Evolutionary conservation across 2,329 filamentous ascomycete genomes (phyloP).

Genomic region (Xylaria sp.): DNA sequence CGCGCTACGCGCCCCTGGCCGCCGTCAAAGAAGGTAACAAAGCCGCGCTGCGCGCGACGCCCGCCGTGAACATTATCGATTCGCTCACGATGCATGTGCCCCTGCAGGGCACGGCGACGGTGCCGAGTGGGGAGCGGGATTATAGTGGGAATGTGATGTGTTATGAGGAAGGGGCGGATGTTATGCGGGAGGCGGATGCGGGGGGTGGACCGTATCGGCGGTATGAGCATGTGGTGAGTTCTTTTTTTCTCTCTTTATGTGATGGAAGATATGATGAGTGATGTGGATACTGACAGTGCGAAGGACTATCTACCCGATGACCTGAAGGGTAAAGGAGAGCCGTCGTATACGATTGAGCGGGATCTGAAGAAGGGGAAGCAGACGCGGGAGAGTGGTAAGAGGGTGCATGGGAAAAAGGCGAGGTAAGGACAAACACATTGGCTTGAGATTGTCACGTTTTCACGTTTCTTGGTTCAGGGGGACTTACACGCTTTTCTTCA

Average conservation of each 20-base stretch:
- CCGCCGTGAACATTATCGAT: conserved; percentile 69
- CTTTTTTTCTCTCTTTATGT: neutral
- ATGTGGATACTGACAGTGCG: neutral
- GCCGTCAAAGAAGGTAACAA: conserved; percentile 68
- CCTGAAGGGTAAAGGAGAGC: conserved; percentile 77
- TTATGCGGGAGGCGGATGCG: conserved; percentile 69
- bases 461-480: conserved; percentile 4
- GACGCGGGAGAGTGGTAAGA: neutral
- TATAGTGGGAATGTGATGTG: conserved; percentile 63
- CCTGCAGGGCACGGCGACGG: conserved; percentile 69
- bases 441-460: neutral
- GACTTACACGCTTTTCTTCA: neutral
- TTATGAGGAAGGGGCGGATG: conserved; percentile 80
- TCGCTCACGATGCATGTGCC: conserved; percentile 68
- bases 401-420: neutral
- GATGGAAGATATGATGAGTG: too few relatives aligned
- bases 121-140: conserved; percentile 70
- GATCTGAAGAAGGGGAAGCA: conserved; percentile 53
- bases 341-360: conserved; percentile 65
- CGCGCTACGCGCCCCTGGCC: conserved; percentile 63
- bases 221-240: conserved; percentile 65
- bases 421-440: neutral
- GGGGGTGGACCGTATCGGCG: conserved; percentile 71
- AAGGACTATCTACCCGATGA: conserved; percentile 69
- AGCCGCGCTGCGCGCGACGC: conserved; percentile 76